Evolutionary conservation across 345 rosid genomes (phyloP).

Genomic region (Murraya paniculata): DNA sequence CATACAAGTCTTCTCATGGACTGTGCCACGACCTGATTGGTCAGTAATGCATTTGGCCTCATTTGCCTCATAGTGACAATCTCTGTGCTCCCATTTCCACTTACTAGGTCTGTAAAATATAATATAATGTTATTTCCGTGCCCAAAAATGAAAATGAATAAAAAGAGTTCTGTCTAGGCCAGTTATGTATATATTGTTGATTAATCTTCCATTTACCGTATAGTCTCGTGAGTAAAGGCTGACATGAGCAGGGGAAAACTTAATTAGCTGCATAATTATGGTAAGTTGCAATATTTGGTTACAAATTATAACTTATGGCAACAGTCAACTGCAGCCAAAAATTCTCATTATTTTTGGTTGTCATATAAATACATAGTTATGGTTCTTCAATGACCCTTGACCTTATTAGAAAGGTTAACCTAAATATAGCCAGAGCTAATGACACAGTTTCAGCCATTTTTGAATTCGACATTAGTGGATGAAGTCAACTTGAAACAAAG

Average conservation of each 20-base stretch:
- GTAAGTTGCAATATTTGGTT: not conserved
- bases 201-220: not conserved
- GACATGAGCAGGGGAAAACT: not conserved
- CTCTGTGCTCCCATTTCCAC: not conserved
- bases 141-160: not conserved
- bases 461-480: not conserved
- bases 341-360: not conserved
- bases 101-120: not conserved
- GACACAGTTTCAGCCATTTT: not conserved
- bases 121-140: not conserved
- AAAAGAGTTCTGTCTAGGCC: not conserved
- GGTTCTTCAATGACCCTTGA: not conserved
- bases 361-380: not conserved
- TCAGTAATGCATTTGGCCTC: conserved; percentile 5
- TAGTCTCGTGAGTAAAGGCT: not conserved
- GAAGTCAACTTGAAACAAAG: no score
- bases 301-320: not conserved
- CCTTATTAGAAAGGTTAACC: not conserved
- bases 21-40: not conserved
- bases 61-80: not conserved
- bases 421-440: not conserved
- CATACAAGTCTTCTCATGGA: not conserved
- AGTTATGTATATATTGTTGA: not conserved
- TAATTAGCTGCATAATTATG: not conserved
- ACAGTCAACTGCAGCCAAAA: not conserved